Conservation (phyloP, 139 green algal genomes). For the Raphidocelis subcapitata region DNA sequence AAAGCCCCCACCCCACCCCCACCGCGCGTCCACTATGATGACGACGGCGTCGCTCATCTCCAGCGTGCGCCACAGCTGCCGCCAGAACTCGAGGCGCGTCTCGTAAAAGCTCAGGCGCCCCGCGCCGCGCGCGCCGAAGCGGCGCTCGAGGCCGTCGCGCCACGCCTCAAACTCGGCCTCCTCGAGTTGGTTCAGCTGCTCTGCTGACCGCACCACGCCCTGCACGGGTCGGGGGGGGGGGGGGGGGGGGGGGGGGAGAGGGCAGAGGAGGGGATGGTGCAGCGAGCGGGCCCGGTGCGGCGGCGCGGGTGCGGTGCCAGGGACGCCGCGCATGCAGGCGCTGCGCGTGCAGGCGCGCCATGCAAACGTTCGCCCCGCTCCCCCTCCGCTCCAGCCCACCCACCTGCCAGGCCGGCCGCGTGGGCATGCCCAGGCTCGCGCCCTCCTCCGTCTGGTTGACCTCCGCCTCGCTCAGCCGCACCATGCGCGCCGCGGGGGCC, state of each 20-base stretch:
- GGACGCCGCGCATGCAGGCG: too few relatives aligned
- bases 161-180: constrained; percentile 40
- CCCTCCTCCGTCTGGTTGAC: constrained; percentile 39
- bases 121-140: not conserved
- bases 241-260: too few relatives aligned
- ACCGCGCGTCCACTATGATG: constrained; percentile 59
- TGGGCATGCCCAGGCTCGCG: constrained; percentile 42
- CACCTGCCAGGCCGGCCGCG: constrained; percentile 42
- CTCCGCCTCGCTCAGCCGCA: constrained; percentile 21
- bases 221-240: not conserved
- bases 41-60: constrained; percentile 55
- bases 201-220: constrained; percentile 26
- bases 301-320: too few relatives aligned
- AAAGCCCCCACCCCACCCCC: too few relatives aligned
- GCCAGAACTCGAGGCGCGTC: constrained; percentile 62
- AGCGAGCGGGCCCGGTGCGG: too few relatives aligned
- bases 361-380: too few relatives aligned
- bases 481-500: constrained; percentile 7
- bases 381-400: constrained; percentile 14
- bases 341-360: too few relatives aligned
- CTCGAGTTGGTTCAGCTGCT: constrained; percentile 52
- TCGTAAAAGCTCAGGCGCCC: constrained; percentile 57
- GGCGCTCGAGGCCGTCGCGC: constrained; percentile 1
- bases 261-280: too few relatives aligned
- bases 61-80: constrained; percentile 71